Conservation (phyloP, 495 filamentous ascomycete genomes). For the Penicillium bialowiezense region DNA sequence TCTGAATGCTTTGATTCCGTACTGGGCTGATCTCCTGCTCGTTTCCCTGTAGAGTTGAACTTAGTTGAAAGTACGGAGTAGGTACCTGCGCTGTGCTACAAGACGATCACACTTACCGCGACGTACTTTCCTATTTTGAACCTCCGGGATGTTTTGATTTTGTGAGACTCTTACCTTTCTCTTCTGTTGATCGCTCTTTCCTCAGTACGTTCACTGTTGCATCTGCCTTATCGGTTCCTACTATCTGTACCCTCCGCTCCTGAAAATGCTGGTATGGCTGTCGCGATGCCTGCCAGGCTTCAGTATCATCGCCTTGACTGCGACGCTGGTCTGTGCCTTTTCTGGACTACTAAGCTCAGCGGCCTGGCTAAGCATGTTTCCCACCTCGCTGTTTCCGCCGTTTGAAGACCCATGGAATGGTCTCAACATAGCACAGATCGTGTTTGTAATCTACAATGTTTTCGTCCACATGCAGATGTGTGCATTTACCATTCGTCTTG, state of each 20-base stretch:
- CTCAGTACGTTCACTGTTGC: not conserved
- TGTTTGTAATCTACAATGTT: slow-evolving; percentile 33
- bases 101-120: too few species aligned
- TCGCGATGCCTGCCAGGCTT: slow-evolving; percentile 38
- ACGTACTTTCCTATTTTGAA: not conserved
- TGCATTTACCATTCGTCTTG: slow-evolving; percentile 31
- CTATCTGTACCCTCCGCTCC: not conserved
- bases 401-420: slow-evolving; percentile 11
- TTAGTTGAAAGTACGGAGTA: too few species aligned
- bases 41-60: too few species aligned
- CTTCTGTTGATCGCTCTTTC: not conserved
- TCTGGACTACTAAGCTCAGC: slow-evolving; percentile 16
- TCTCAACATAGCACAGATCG: slow-evolving; percentile 24
- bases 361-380: slow-evolving; percentile 18
- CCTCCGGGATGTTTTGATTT: not conserved
- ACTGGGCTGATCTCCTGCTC: not conserved
- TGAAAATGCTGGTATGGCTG: slow-evolving; percentile 27
- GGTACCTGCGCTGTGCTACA: too few species aligned
- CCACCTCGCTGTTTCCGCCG: slow-evolving; percentile 6
- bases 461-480: slow-evolving; percentile 30
- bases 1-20: not conserved
- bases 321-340: slow-evolving; percentile 23
- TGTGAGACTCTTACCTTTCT: not conserved
- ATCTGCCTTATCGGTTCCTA: not conserved
- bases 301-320: slow-evolving; percentile 31